phyloP scores from a whole-genome alignment of 2,329 filamentous ascomycete genomes.

The Hypoxylon sp. region DNA sequence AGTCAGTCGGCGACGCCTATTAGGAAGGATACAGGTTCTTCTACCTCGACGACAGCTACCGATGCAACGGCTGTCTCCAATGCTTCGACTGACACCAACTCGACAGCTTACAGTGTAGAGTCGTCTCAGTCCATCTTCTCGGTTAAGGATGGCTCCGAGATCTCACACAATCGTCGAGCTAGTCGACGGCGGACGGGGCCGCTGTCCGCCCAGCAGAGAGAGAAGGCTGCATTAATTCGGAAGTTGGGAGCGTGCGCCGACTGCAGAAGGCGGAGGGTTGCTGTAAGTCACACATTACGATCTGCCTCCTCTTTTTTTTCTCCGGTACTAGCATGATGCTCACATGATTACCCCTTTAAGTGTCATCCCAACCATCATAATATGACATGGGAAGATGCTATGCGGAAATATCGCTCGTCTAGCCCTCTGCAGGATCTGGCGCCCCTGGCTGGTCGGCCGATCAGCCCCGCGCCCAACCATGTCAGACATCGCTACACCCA shows the following conservation, averaged over 20 bases:
- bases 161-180: conserved; percentile 67
- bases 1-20: conserved; percentile 52
- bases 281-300: conserved; percentile 62
- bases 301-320: conserved; percentile 20
- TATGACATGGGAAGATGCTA: conserved; percentile 73
- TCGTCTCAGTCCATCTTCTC: conserved; percentile 71
- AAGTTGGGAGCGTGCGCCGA: conserved; percentile 72
- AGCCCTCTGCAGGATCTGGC: conserved; percentile 69
- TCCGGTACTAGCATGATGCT: conserved; percentile 39
- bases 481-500: conserved; percentile 61
- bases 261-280: conserved; percentile 70
- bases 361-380: conserved; percentile 73
- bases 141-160: conserved; percentile 69
- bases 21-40: conserved; percentile 68
- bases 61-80: conserved; percentile 57
- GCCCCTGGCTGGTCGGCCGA: conserved; percentile 60
- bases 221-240: conserved; percentile 72
- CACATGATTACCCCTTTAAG: conserved; percentile 56
- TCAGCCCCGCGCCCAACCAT: conserved; percentile 63
- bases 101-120: conserved; percentile 68
- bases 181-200: conserved; percentile 73
- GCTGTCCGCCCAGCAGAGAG: conserved; percentile 70
- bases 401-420: conserved; percentile 68
- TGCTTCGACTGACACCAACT: conserved; percentile 62
- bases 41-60: conserved; percentile 67